Base-by-base conservation (phyloP, 805 yeast species). In the Schizosaccharomyces japonicus region DNA sequence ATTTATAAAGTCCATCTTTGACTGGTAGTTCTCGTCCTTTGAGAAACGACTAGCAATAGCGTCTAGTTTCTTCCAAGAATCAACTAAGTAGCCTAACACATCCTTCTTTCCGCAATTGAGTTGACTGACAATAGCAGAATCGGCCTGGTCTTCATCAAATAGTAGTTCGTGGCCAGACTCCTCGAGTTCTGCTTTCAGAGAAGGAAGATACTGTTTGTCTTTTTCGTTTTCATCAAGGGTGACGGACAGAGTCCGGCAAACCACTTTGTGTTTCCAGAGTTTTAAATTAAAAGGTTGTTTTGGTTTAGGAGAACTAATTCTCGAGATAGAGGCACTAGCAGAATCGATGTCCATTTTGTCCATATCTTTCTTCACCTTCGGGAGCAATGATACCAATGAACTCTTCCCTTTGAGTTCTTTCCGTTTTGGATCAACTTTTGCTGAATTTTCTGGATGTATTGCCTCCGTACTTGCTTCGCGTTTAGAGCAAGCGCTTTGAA, bases 1-100 rank as follows among this genome's bases (percentile, higher is more conserved):
- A 48, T 64, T 64, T 36, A 69, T 53, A 19, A 72, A 53, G 10
- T 53, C 53, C 0, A 57, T 17, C 53, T 76, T 77, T 13, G 54
- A 54, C 4, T 58, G 54, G 44, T 58, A 59, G 13, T 28, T n/a
- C 25, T 42, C 46, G 25, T 42, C 60, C 54, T 45, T 62, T 66
- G n/a, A 60, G 57, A 25, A 23, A 11, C 15, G 31, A 17, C 33
- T 23, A 3, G 25, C 7, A n/a, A 21, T 66, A 63, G 15, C 72
- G 50, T 10, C 63, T 49, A 50, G 8, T 8, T 15, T 21, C 3
- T n/a, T 42, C 46, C 46, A 42, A 11, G 33, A 42, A n/a, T 27
- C 15, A 23, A 42, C 19, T 17, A 42, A 29, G 25, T 42, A 42
- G n/a, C 15, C 11, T 8, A 42, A 42, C 5, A 30, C 17, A 15